Percentiles rank a stretch among this genome's conserved stretches.
These are phyloP conservation scores for Pachyrhizus erosus DNA, from an alignment of 306 rosid species.

Conservation along the genomic window DNA sequence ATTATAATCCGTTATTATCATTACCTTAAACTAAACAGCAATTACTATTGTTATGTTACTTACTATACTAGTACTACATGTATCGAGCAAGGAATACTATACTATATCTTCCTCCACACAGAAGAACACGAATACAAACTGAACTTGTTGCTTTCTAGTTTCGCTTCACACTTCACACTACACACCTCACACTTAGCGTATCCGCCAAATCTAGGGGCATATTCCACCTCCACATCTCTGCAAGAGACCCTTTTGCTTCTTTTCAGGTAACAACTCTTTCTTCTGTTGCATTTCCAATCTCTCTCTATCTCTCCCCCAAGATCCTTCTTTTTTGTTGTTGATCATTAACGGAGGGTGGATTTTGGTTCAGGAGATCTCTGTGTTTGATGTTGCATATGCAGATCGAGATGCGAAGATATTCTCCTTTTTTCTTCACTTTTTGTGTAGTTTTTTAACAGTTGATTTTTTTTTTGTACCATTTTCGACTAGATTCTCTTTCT, in stretches of 20 bases:
- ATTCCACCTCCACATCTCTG: not conserved
- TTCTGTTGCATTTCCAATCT: conserved; percentile 36
- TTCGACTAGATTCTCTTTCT: conserved; percentile 32
- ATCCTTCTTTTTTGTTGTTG: conserved; percentile 33
- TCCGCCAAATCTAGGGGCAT: conserved; percentile 60
- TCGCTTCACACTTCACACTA: not conserved
- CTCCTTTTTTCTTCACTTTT: conserved; percentile 8
- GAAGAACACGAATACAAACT: conserved; percentile 32
- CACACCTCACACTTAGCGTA: conserved; percentile 10
- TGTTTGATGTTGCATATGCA: conserved; percentile 42
- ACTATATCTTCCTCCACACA: conserved; percentile 19
- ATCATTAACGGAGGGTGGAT: not conserved
- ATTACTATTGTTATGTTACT: not conserved
- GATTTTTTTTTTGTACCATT: conserved; percentile 38
- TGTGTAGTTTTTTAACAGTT: not conserved
- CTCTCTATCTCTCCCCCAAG: conserved; percentile 25
- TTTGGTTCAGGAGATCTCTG: conserved; percentile 46
- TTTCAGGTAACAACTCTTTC: conserved; percentile 48
- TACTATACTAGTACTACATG: not conserved
- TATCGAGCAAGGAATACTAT: not conserved
- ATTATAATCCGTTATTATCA: conserved; percentile 23
- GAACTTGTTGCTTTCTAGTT: conserved; percentile 49
- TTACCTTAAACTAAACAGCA: conserved; percentile 36
- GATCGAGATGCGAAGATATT: conserved; percentile 49
- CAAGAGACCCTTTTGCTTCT: conserved; percentile 23